Percentiles rank a stretch among this genome's conserved stretches.
These are phyloP conservation scores for Discostella stelligeroides DNA, from an alignment of 108 stramenopile species.

Conservation along the genomic window DNA sequence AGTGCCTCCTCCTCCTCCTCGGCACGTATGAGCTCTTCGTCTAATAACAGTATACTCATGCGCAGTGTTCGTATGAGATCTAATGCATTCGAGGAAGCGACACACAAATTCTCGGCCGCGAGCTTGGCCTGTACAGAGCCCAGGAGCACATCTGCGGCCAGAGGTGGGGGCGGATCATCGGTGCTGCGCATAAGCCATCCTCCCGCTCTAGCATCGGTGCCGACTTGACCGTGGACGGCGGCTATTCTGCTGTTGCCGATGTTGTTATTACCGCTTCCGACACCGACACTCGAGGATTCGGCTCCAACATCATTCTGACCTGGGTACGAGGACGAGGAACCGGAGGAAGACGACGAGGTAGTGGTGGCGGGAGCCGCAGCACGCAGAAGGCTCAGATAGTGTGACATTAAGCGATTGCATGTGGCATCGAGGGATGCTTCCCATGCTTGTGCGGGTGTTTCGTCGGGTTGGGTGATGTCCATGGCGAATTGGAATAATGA, in stretches of 20 bases:
- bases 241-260: no score
- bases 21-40: conserved; percentile 71
- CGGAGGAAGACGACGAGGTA: conserved; percentile 57
- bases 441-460: conserved; percentile 81
- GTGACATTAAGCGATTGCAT: conserved; percentile 82
- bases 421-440: conserved; percentile 75
- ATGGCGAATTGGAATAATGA: conserved; percentile 19
- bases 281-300: conserved; percentile 4
- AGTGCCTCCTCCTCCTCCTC: conserved; percentile 80
- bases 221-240: conserved; percentile 19
- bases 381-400: conserved; percentile 77
- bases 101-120: conserved; percentile 82
- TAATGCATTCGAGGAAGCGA: conserved; percentile 69
- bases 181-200: conserved; percentile 70
- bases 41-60: conserved; percentile 75
- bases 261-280: not conserved
- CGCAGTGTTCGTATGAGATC: conserved; percentile 84
- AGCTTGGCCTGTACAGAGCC: conserved; percentile 67
- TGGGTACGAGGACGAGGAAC: no score
- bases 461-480: conserved; percentile 74
- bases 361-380: conserved; percentile 67
- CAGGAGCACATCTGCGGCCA: conserved; percentile 68
- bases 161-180: conserved; percentile 73
- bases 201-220: conserved; percentile 54
- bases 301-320: conserved; percentile 38